Base-by-base conservation (phyloP, 1,284 basidiomycete genomes). In the Trametes hirsuta region DNA sequence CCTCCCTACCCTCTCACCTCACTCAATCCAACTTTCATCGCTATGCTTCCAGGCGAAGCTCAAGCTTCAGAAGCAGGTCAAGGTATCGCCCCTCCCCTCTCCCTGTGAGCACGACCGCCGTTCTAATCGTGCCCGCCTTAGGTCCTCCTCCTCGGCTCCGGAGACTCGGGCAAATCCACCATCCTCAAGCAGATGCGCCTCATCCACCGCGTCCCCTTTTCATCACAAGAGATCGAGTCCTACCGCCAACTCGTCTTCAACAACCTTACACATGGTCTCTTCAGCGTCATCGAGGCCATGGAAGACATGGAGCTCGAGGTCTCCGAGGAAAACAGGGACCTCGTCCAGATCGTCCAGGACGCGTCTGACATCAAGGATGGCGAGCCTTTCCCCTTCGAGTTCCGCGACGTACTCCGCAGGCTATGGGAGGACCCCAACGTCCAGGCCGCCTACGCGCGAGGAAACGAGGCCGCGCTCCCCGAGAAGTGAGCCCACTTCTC, bases 161-260 rank as follows among this genome's bases (percentile, higher is more conserved):
- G 95, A 39, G 95, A 97, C 72, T 93, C 90, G 35, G 95, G 95
- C 46, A 98, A 98, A 76, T 94, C 92, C 11, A 97, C 95, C 4
- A 83, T 95, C 67, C 83, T 95, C 72, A 95, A 95, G 88, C 92
- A 94, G 87, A 95, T 95, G 93, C 88, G 93, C 30, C 78, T 95
- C 45, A 94, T 95, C 62, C 93, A 95, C 74, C 83, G 84, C 64
- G 79, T 93, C 1, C 87, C 90, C 0, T 95, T 94, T 75, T 84
- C 88, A 0, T 50, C 81, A 0, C 84, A 86, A 70, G 93, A 95
- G 74, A 84, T 90, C 47, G 93, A 95, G 73, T 83, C 78, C 24
- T 93, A 86, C 68, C 88, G 95, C 2, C 93, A 96, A 68, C 86
- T 97, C 40, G 89, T 96, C 11, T 98, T 97, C 73, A 87, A 90